phyloP scores from a whole-genome alignment of 2,329 filamentous ascomycete genomes.

The Pseudogymnoascus sp. region DNA sequence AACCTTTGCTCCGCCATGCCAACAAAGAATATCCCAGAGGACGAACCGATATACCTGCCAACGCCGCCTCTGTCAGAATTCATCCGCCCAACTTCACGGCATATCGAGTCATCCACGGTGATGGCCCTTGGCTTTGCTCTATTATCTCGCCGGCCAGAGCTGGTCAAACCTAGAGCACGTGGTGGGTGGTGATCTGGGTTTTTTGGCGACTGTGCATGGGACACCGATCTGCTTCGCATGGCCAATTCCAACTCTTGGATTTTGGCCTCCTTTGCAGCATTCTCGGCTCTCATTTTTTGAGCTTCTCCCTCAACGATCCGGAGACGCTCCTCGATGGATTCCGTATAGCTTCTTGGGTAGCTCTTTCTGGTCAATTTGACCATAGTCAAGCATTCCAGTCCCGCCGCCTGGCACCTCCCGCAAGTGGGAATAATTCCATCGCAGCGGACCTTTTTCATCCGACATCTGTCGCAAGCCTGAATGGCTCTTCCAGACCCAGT shows the following conservation, averaged over 20 bases:
- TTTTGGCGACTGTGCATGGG: background rate
- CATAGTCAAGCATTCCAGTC: slow-evolving; percentile 14
- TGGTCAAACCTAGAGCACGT: background rate
- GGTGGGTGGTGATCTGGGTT: background rate
- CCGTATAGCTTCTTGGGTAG: slow-evolving; percentile 15
- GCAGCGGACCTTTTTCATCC: slow-evolving; percentile 15
- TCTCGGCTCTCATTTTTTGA: slow-evolving; percentile 11
- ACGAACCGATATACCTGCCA: slow-evolving; percentile 16
- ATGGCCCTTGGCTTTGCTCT: background rate
- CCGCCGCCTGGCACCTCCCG: slow-evolving; percentile 12
- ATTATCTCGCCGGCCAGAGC: background rate
- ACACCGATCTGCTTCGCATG: slow-evolving; percentile 2
- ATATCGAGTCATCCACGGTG: slow-evolving; percentile 14
- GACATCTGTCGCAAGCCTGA: slow-evolving; percentile 15
- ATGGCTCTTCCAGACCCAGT: slow-evolving; percentile 13
- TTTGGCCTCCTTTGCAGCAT: slow-evolving; percentile 12
- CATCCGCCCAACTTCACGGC: slow-evolving; percentile 15
- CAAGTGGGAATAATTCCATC: slow-evolving; percentile 15
- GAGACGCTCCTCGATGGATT: slow-evolving; percentile 16
- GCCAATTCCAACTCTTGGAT: slow-evolving; percentile 14
- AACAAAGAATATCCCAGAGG: slow-evolving; percentile 15
- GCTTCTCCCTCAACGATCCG: slow-evolving; percentile 14
- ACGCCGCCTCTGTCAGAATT: slow-evolving; percentile 12
- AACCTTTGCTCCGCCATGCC: slow-evolving; percentile 14
- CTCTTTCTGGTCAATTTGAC: slow-evolving; percentile 16